These are phyloP conservation scores for Heteromeles arbutifolia DNA, from an alignment of 306 rosid species.

Conservation along the genomic window DNA sequence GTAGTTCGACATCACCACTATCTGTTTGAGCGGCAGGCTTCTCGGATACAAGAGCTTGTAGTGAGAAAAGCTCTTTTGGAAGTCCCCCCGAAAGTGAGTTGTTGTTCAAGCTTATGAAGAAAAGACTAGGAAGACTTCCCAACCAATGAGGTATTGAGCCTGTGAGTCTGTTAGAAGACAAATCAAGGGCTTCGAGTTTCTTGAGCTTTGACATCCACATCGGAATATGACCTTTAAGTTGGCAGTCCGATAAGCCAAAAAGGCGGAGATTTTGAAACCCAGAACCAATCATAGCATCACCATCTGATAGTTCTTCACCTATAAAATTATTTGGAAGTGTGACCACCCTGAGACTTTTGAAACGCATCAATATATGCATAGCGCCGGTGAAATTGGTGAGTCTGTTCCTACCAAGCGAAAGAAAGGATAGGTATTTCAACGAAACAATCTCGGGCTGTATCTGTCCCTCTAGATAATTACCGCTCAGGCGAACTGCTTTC, in stretches of 20 bases:
- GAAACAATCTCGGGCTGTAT: background rate
- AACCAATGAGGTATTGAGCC: background rate
- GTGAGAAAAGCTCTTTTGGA: slow-evolving; percentile 1
- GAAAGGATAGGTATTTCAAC: background rate
- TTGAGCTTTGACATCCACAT: background rate
- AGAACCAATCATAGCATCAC: background rate
- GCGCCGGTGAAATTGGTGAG: background rate
- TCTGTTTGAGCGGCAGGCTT: background rate
- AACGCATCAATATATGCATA: background rate
- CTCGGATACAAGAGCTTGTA: background rate
- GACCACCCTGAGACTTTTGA: background rate
- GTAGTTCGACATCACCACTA: background rate
- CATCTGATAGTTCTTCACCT: background rate
- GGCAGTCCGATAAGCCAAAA: background rate
- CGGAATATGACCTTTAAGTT: background rate
- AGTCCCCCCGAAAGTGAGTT: background rate
- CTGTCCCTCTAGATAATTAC: background rate
- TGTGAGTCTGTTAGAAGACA: background rate
- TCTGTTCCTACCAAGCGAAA: background rate
- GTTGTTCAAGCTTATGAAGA: background rate
- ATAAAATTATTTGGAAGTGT: rapidly evolving
- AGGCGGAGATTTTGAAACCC: background rate
- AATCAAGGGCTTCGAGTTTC: background rate
- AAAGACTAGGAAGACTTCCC: background rate
- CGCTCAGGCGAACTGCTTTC: background rate